Conservation (phyloP, 2,329 filamentous ascomycete species). For the Sodiomyces alkalinus region DNA sequence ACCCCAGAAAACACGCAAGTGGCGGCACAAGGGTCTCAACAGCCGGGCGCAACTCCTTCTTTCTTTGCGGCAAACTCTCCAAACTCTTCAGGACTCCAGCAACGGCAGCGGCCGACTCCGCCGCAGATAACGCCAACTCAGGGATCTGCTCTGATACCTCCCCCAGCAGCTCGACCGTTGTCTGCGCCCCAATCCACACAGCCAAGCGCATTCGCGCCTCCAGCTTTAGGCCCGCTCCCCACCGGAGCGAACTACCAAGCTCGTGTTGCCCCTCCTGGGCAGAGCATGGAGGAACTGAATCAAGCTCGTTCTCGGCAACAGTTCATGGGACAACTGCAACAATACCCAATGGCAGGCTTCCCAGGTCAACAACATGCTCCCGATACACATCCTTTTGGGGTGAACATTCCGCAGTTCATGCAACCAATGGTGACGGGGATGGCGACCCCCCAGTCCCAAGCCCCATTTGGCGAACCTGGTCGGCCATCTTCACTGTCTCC, state of each 20-base stretch:
- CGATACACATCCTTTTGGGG: too few species aligned
- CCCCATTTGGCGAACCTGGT: constrained; percentile 23
- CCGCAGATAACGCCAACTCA: constrained; percentile 34
- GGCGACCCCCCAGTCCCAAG: constrained; percentile 14
- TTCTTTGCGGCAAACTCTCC: constrained; percentile 29
- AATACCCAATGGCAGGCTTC: constrained; percentile 22
- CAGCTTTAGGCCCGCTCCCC: constrained; percentile 69
- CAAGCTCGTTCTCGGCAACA: constrained; percentile 52
- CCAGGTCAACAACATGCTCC: constrained; percentile 16
- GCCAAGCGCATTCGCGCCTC: constrained; percentile 55
- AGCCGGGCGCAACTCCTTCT: constrained; percentile 39
- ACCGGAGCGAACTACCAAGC: constrained; percentile 48
- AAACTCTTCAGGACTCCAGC: constrained; percentile 8
- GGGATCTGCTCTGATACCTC: constrained; percentile 57
- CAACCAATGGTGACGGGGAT: constrained; percentile 35
- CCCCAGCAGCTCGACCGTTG: constrained; percentile 60
- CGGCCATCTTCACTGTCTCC: constrained; percentile 25
- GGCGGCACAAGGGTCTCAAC: constrained; percentile 24
- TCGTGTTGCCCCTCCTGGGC: constrained; percentile 55
- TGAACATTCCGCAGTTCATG: constrained; percentile 26
- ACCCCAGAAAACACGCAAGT: constrained; percentile 9
- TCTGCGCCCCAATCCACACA: constrained; percentile 77
- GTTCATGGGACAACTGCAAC: constrained; percentile 27
- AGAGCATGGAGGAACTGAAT: constrained; percentile 60
- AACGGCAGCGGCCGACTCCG: constrained; percentile 30